These are phyloP conservation scores for Cyberlindnera saturnus DNA, from an alignment of 805 yeast species.

Conservation along the genomic window DNA sequence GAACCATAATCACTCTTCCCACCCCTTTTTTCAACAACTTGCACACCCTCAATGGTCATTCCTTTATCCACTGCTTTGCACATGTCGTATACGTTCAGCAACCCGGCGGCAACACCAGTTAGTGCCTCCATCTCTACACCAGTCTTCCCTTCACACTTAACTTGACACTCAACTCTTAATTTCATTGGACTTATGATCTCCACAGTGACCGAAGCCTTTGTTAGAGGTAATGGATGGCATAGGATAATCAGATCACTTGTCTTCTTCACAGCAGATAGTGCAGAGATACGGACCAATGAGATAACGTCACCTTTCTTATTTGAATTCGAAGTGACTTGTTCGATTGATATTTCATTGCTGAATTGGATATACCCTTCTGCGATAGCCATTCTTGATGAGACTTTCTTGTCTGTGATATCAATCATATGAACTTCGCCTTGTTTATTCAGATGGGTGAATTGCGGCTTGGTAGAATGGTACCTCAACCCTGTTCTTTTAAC, in stretches of 20 bases:
- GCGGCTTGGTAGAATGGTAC: neutral
- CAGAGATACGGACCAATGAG: conserved; percentile 41
- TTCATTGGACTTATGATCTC: conserved; percentile 16
- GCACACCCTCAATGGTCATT: conserved; percentile 34
- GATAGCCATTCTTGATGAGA: conserved; percentile 36
- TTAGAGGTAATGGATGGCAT: conserved; percentile 42
- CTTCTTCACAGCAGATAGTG: conserved; percentile 45
- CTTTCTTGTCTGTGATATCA: conserved; percentile 34
- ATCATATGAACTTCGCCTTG: conserved; percentile 45
- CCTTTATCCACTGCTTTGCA: conserved; percentile 49
- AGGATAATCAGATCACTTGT: conserved; percentile 42
- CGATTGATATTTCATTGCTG: conserved; percentile 26
- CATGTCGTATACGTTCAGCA: conserved; percentile 51
- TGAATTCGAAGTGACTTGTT: conserved; percentile 28
- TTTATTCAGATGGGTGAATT: conserved; percentile 33
- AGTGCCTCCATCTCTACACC: conserved; percentile 58
- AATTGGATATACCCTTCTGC: conserved; percentile 39
- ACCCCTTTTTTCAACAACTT: conserved; percentile 37
- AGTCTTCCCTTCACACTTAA: conserved; percentile 43
- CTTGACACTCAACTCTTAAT: conserved; percentile 32
- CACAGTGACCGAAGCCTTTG: conserved; percentile 34
- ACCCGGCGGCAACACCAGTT: conserved; percentile 36
- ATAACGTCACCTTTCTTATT: conserved; percentile 50
- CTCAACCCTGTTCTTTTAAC: neutral
- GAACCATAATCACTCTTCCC: conserved; percentile 30